Conservation (phyloP, 148 eudicot genomes). For the Simmondsia chinensis region DNA sequence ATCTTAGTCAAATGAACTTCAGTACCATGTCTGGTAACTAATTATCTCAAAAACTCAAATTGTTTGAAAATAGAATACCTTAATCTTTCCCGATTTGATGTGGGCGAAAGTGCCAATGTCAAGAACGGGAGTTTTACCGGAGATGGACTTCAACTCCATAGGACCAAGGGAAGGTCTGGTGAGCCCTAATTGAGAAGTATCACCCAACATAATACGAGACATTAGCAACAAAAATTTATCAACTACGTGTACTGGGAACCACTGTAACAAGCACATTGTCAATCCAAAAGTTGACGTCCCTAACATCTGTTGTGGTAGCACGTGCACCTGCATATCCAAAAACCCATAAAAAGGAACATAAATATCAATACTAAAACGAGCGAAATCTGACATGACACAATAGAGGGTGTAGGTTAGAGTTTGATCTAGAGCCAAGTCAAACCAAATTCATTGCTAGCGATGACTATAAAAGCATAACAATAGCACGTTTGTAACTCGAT, state of each 20-base stretch:
- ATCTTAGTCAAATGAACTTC: no score
- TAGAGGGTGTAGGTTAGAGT: no score
- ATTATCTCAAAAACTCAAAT: not conserved
- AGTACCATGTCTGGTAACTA: no score
- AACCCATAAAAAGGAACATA: no score
- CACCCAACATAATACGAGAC: conserved; percentile 48
- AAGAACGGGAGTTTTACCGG: conserved; percentile 67
- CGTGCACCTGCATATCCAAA: conserved; percentile 42
- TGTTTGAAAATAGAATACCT: conserved; percentile 20
- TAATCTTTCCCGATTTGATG: conserved; percentile 40
- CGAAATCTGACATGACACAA: no score
- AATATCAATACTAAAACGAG: no score
- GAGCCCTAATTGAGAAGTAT: conserved; percentile 42
- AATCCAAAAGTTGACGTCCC: conserved; percentile 64
- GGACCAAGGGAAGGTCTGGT: conserved; percentile 55
- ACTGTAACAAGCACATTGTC: conserved; percentile 47
- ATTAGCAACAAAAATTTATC: conserved; percentile 44
- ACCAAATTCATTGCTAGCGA: no score
- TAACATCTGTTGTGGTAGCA: conserved; percentile 56
- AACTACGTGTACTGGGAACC: conserved; percentile 46
- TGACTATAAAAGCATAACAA: no score
- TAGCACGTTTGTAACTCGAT: no score
- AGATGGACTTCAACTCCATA: conserved; percentile 36
- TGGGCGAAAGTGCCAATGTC: conserved; percentile 55
- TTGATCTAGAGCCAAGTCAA: no score